Evolutionary conservation across 192 early-diverging fungal genomes (phyloP), one percentile per base, ranked within the genome.

Genomic region (Umbelopsis ramanniana): DNA sequence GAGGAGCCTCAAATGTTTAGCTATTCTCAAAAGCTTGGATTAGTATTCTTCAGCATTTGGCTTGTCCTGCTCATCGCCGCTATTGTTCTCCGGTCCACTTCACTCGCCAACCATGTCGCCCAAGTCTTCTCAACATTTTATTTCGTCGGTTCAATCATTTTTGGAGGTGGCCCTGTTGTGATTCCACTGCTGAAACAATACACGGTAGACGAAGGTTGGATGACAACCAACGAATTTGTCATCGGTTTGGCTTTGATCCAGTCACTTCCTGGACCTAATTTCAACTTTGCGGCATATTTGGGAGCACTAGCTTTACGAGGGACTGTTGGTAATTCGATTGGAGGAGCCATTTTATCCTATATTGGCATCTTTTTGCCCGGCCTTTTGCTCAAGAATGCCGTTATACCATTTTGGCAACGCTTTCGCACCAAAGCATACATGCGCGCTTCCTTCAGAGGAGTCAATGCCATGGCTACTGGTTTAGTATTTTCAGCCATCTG

Each of bases 131-230:
- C 83, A 22, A 85, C 87, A 3, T 87, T 90, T 71, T 90, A 84
- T 67, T 87, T 84, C 69, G 79, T 80, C 7, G 82, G 88, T 22
- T 88, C 83, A 0, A 84, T 89, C 48, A 89, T 88, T 54, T 89
- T 89, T 76, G 88, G 86, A 11, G 88, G 90, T 0, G 90, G 90
- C 19, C 83, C 90, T 12, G 90, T 91, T 67, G 89, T 84, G 43
- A 83, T 89, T 35, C 87, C 90, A 11, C 74, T 89, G 2, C 69
- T 87, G 47, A 82, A 82, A 66, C 73, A 70, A 8, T 89, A 88
- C 52, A 81, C 84, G 3, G 84, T 89, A 3, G 87, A 86, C 21
- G 73, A 70, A n/a, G 81, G 77, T 10, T 91, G 90, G 90, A 75
- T 86, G 66, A 75, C 79, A 21, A 70, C 71, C 38, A 67, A 81